These are phyloP conservation scores for Epithemia pelagica DNA, from an alignment of 108 stramenopile genomes.

Conservation along the genomic window DNA sequence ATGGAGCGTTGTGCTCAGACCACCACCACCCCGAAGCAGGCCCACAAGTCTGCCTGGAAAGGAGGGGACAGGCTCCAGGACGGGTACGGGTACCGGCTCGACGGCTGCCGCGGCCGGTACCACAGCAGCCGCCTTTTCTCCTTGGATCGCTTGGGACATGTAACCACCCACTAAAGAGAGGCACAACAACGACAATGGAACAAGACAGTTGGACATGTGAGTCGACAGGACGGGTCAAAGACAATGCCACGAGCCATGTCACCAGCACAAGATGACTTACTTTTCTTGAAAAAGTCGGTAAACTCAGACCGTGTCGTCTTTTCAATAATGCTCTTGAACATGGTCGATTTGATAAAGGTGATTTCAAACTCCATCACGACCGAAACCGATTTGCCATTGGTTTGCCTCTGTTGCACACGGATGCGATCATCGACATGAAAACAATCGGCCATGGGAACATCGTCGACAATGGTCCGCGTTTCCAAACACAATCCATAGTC, in stretches of 20 bases:
- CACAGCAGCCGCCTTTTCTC: neutral
- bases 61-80: too few species aligned
- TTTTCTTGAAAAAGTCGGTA: conserved; percentile 30
- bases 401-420: conserved; percentile 31
- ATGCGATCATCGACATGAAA: conserved; percentile 74
- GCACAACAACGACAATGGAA: too few species aligned
- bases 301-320: conserved; percentile 57
- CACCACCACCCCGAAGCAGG: neutral
- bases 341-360: conserved; percentile 66
- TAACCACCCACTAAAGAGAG: neutral
- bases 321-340: conserved; percentile 66
- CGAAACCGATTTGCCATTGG: conserved; percentile 6
- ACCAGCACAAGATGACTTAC: neutral
- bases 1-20: neutral
- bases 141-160: neutral
- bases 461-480: conserved; percentile 60
- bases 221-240: neutral
- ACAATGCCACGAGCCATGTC: neutral
- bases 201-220: too few species aligned
- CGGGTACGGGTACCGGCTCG: neutral
- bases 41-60: too few species aligned
- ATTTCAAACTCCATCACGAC: conserved; percentile 51
- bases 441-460: conserved; percentile 85
- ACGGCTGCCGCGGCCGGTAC: neutral
- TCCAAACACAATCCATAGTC: conserved; percentile 55